phyloP scores from a whole-genome alignment of 1,139 yeast genomes.

The Yamadazyma siamensis region DNA sequence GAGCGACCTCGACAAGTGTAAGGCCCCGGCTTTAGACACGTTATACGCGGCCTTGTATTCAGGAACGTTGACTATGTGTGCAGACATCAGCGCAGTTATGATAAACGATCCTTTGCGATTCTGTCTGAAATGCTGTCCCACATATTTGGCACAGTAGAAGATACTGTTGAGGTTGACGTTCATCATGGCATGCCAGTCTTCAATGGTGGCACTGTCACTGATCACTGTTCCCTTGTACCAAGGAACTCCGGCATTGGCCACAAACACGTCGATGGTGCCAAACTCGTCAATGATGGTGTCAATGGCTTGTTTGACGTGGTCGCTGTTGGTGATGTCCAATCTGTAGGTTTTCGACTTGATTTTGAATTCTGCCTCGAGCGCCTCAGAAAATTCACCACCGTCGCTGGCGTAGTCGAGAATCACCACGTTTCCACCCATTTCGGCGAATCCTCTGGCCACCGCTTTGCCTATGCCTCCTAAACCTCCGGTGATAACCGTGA shows the following conservation, averaged over 20 bases:
- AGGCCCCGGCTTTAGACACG: constrained; percentile 54
- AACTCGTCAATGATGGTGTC: constrained; percentile 59
- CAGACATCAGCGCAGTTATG: constrained; percentile 62
- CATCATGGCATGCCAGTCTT: constrained; percentile 51
- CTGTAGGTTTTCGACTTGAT: constrained; percentile 64
- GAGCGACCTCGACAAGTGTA: constrained; percentile 49
- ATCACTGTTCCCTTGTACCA: constrained; percentile 74
- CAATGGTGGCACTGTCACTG: constrained; percentile 43
- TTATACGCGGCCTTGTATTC: constrained; percentile 56
- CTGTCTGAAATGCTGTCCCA: constrained; percentile 46
- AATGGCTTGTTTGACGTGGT: constrained; percentile 54
- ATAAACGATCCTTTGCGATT: constrained; percentile 54
- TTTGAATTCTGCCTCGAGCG: constrained; percentile 53
- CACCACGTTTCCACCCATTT: constrained; percentile 85
- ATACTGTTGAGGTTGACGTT: constrained; percentile 56
- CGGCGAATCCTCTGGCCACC: constrained; percentile 77
- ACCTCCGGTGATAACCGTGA: constrained; percentile 79
- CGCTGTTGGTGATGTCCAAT: constrained; percentile 59
- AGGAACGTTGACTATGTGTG: constrained; percentile 52
- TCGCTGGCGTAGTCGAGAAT: constrained; percentile 61
- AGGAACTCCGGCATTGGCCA: constrained; percentile 86
- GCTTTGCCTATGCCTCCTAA: constrained; percentile 78
- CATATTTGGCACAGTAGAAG: constrained; percentile 55
- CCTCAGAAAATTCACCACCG: constrained; percentile 37
- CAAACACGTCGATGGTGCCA: constrained; percentile 70